These are phyloP conservation scores for Dissoconium aciculare DNA, from an alignment of 2,329 filamentous ascomycete species.

Conservation along the genomic window DNA sequence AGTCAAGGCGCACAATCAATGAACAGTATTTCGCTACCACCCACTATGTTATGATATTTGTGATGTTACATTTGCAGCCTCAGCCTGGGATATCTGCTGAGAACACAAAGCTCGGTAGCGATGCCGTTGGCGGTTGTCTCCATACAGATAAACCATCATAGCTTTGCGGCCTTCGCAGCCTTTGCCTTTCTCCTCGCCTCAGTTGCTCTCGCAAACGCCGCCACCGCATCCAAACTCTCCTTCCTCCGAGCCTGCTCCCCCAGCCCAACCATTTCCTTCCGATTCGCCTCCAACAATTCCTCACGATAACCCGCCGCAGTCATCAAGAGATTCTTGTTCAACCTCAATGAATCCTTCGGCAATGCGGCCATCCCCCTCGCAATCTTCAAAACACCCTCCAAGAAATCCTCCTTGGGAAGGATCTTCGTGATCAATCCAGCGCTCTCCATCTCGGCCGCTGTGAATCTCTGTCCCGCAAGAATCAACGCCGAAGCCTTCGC, in stretches of 20 bases:
- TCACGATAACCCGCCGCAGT: slow-evolving; percentile 7
- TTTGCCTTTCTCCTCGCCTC: slow-evolving; percentile 14
- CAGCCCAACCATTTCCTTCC: slow-evolving; percentile 10
- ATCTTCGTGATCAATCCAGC: slow-evolving; percentile 12
- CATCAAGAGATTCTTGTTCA: slow-evolving; percentile 12
- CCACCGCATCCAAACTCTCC: slow-evolving; percentile 12
- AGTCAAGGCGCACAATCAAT: too few relatives aligned
- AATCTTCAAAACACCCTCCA: slow-evolving; percentile 11
- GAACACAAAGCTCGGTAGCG: too few relatives aligned
- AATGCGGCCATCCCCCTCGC: slow-evolving; percentile 11
- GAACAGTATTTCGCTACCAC: too few relatives aligned
- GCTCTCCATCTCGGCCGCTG: slow-evolving; percentile 9
- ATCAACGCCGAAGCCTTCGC: slow-evolving; percentile 13
- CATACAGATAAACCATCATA: too few relatives aligned
- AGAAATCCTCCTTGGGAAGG: slow-evolving; percentile 8
- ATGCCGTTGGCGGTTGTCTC: too few relatives aligned
- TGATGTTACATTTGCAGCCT: too few relatives aligned
- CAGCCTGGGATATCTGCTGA: too few relatives aligned
- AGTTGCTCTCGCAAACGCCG: slow-evolving; percentile 11
- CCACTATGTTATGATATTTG: too few relatives aligned
- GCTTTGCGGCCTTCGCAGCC: slow-evolving; percentile 9
- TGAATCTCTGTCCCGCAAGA: slow-evolving; percentile 10
- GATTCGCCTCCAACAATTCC: slow-evolving; percentile 12
- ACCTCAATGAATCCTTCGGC: slow-evolving; percentile 11
- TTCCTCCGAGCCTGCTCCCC: slow-evolving; percentile 8